phyloP scores from a whole-genome alignment of 139 green algal genomes.

The Raphidocelis subcapitata region DNA sequence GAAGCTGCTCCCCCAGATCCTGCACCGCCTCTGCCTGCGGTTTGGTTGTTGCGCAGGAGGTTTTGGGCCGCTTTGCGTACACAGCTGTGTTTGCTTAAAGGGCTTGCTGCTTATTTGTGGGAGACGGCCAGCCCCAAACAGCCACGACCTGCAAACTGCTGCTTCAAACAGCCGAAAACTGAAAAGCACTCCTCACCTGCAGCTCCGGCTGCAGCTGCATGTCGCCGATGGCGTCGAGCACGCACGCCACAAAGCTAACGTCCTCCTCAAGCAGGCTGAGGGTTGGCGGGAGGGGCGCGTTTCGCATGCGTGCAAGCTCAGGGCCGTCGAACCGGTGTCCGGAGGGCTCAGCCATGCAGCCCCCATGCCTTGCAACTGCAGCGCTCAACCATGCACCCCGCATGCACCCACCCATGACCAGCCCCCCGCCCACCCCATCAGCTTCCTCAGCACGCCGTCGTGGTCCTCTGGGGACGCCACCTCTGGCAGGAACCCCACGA shows the following conservation, averaged over 20 bases:
- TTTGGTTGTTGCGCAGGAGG: not conserved
- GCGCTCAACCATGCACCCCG: too few relatives aligned
- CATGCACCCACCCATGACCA: too few relatives aligned
- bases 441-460: not conserved
- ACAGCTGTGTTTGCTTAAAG: too few relatives aligned
- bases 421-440: too few relatives aligned
- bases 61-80: too few relatives aligned
- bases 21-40: conserved; percentile 6
- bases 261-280: conserved; percentile 30
- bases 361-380: too few relatives aligned
- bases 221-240: conserved; percentile 32
- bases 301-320: too few relatives aligned
- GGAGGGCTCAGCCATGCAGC: too few relatives aligned
- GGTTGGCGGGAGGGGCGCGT: too few relatives aligned
- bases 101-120: too few relatives aligned
- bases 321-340: too few relatives aligned
- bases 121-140: too few relatives aligned
- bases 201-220: conserved; percentile 36
- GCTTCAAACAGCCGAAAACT: not conserved
- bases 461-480: conserved; percentile 20
- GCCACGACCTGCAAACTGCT: not conserved
- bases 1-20: conserved; percentile 19
- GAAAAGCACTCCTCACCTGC: conserved; percentile 16
- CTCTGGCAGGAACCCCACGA: conserved; percentile 27
- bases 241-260: conserved; percentile 23